Percentiles rank a stretch among this genome's conserved stretches.
Conservation (phyloP, 2,329 filamentous ascomycete genomes). For the Verticillium nonalfalfae region DNA sequence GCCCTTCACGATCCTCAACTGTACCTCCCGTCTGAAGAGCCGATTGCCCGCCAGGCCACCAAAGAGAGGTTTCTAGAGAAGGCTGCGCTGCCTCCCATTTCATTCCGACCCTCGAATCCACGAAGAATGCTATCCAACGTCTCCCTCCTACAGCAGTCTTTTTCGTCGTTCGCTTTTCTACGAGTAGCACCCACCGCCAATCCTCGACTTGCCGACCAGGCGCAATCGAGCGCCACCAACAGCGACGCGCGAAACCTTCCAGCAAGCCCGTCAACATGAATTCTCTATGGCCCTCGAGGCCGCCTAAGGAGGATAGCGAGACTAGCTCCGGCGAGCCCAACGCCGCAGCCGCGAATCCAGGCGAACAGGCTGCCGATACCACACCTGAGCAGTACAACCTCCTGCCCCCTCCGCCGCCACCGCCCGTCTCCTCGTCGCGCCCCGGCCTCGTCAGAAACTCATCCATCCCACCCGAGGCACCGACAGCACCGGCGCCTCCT, state of each 20-base stretch:
- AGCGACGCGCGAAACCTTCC: neutral
- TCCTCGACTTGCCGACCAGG: neutral
- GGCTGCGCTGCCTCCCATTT: constrained; percentile 3
- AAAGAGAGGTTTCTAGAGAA: neutral
- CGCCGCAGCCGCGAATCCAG: constrained; percentile 34
- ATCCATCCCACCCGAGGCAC: constrained; percentile 11
- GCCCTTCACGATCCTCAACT: neutral
- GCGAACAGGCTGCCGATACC: constrained; percentile 22
- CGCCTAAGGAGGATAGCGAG: constrained; percentile 23
- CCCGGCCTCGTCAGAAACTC: constrained; percentile 18
- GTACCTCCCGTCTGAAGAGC: neutral
- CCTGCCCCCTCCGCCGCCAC: constrained; percentile 23
- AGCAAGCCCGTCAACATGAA: constrained; percentile 31
- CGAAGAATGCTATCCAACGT: too few species aligned
- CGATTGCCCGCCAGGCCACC: neutral
- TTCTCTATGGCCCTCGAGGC: constrained; percentile 33
- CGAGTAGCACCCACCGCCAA: neutral
- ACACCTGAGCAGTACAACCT: constrained; percentile 28
- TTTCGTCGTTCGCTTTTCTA: neutral
- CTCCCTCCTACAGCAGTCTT: neutral
- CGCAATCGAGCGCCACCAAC: neutral
- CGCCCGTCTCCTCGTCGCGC: constrained; percentile 12
- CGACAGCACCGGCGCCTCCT: constrained; percentile 12
- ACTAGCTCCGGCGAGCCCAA: constrained; percentile 16
- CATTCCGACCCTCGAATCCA: neutral